Evolutionary conservation across 805 yeast genomes (phyloP).

Genomic region (Lachancea sp.): DNA sequence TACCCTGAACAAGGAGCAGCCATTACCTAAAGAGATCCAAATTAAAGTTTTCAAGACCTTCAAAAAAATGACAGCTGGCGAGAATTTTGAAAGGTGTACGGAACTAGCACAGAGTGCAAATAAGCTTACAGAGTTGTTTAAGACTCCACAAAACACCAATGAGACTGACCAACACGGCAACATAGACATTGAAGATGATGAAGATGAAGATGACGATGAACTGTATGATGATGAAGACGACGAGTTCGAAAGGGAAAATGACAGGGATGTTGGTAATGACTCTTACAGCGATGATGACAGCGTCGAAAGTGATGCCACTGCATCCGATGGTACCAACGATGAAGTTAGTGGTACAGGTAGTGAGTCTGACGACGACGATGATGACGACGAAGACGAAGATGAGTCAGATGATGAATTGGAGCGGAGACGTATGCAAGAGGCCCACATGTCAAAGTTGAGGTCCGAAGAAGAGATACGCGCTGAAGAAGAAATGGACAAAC

Average conservation of each 20-base stretch:
- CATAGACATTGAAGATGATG: conserved; percentile 21
- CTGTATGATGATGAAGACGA: conserved; percentile 28
- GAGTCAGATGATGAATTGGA: conserved; percentile 32
- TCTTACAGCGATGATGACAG: conserved; percentile 10
- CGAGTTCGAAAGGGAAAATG: conserved; percentile 7
- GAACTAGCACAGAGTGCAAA: conserved; percentile 40
- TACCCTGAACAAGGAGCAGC: conserved; percentile 50
- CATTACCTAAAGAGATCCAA: conserved; percentile 57
- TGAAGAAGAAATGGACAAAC: conserved; percentile 49
- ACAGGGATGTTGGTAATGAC: conserved; percentile 6
- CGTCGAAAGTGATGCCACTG: conserved; percentile 16
- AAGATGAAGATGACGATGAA: conserved; percentile 30
- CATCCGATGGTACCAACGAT: conserved; percentile 12
- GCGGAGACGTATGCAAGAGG: conserved; percentile 32
- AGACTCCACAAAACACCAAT: conserved; percentile 1
- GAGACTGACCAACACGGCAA: background rate
- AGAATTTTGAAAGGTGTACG: conserved; percentile 33
- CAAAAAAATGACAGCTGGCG: conserved; percentile 22
- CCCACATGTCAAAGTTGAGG: conserved; percentile 34
- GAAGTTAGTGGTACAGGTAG: conserved; percentile 16
- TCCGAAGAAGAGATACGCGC: conserved; percentile 41
- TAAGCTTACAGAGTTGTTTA: conserved; percentile 25
- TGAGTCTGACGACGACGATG: conserved; percentile 13
- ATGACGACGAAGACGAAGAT: conserved; percentile 20
- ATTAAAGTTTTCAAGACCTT: conserved; percentile 46